Conservation (phyloP, 352 stramenopile species). For the Globisporangium paroecandrum region DNA sequence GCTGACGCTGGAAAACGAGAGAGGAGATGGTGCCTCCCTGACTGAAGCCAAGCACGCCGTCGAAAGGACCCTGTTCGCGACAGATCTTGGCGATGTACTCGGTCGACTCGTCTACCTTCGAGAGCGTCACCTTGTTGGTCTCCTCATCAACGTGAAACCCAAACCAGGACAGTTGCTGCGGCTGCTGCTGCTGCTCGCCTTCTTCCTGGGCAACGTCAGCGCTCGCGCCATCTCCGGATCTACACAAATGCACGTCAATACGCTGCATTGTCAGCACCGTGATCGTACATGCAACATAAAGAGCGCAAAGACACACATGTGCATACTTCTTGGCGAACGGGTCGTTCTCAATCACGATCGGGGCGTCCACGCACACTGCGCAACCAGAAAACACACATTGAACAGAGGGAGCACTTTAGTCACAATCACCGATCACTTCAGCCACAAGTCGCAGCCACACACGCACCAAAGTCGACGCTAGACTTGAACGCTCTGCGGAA, state of each 20-base stretch:
- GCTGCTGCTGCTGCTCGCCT: constrained; percentile 11
- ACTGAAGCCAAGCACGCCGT: constrained; percentile 85
- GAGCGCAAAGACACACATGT: constrained; percentile 11
- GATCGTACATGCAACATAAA: background rate
- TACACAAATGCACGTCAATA: background rate
- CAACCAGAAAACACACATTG: constrained; percentile 3
- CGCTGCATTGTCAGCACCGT: background rate
- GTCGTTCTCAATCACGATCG: constrained; percentile 68
- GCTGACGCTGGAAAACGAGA: constrained; percentile 65
- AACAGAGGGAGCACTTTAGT: background rate
- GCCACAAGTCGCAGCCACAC: background rate
- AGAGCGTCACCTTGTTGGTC: constrained; percentile 38
- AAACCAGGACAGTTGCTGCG: constrained; percentile 72
- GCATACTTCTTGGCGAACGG: constrained; percentile 47
- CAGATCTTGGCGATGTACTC: constrained; percentile 63
- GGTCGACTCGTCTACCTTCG: constrained; percentile 57
- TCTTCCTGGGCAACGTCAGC: constrained; percentile 30
- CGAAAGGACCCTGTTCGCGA: constrained; percentile 74
- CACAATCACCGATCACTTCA: background rate
- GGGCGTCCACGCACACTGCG: constrained; percentile 73
- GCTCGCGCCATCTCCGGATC: background rate
- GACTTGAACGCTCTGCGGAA: constrained; percentile 74
- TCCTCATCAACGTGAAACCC: constrained; percentile 50
- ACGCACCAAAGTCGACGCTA: constrained; percentile 76
- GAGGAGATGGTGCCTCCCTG: constrained; percentile 73